Evolutionary conservation across 257 asterid genomes (phyloP).

Genomic region (Przewalskia tangutica): DNA sequence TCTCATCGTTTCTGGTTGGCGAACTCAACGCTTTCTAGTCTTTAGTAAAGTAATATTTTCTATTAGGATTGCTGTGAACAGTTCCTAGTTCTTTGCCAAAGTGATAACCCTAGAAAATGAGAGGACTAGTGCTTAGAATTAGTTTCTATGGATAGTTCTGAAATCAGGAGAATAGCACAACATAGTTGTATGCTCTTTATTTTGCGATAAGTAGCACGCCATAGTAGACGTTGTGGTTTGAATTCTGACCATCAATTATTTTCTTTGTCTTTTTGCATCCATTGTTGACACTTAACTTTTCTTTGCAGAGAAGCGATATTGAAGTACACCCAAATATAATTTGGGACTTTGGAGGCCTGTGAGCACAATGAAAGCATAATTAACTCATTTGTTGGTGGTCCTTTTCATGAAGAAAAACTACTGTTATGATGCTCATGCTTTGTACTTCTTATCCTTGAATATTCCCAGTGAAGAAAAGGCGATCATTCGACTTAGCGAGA

Average conservation of each 20-base stretch:
- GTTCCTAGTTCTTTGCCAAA: background rate
- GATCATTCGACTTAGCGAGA: too few species aligned
- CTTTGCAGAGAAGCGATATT: conserved; percentile 72
- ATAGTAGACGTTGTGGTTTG: background rate
- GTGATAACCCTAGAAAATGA: background rate
- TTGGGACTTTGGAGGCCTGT: conserved; percentile 92
- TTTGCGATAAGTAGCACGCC: background rate
- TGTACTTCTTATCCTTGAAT: background rate
- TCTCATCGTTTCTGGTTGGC: background rate
- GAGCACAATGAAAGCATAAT: conserved; percentile 41
- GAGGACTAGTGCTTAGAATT: background rate
- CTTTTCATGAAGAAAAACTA: background rate
- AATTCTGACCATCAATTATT: background rate
- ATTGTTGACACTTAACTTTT: background rate
- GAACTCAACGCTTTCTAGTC: background rate
- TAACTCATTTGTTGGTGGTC: background rate
- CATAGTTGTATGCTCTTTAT: background rate
- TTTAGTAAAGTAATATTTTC: background rate
- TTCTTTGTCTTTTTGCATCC: background rate
- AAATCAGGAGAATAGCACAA: background rate
- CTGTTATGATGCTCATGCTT: background rate
- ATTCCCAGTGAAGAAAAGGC: too few species aligned
- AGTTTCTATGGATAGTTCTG: background rate
- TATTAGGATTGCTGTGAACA: background rate
- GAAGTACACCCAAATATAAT: conserved; percentile 73